Conservation (phyloP, 768 basidiomycete genomes). For the Lactarius hatsudake region DNA sequence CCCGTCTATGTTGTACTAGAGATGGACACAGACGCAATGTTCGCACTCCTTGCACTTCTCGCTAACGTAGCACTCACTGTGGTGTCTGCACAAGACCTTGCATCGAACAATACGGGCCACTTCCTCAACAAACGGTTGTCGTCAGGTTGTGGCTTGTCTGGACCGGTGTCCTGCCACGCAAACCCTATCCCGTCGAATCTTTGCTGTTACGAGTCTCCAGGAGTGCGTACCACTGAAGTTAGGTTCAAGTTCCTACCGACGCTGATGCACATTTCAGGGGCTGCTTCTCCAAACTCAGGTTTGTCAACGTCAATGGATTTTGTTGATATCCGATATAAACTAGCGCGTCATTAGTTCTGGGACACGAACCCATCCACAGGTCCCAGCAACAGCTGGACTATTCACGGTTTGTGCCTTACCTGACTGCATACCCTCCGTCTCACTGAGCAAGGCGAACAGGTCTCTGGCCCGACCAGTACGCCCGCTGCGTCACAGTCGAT, state of each 20-base stretch:
- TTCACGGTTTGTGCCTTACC: constrained; percentile 53
- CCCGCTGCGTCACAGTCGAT: background rate
- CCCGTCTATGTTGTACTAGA: background rate
- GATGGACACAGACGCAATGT: constrained; percentile 24
- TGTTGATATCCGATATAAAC: background rate
- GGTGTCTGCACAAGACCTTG: constrained; percentile 18
- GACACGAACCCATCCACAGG: constrained; percentile 63
- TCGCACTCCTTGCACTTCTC: constrained; percentile 21
- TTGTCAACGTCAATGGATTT: constrained; percentile 2
- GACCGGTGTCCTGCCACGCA: constrained; percentile 54
- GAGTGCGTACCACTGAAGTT: constrained; percentile 41
- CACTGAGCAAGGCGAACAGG: constrained; percentile 37
- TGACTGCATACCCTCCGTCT: background rate
- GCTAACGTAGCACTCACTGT: background rate
- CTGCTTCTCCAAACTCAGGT: constrained; percentile 57
- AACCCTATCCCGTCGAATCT: constrained; percentile 40
- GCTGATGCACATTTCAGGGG: constrained; percentile 42
- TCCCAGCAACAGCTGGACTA: constrained; percentile 67
- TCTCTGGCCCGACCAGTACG: constrained; percentile 65
- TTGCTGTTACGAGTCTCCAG: constrained; percentile 68
- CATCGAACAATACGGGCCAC: constrained; percentile 28
- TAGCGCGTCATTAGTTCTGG: constrained; percentile 55
- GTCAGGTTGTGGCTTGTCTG: constrained; percentile 54
- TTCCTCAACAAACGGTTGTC: constrained; percentile 36
- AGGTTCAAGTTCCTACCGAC: background rate